Evolutionary conservation across 345 rosid genomes (phyloP).

Genomic region (Kernera saxatilis): DNA sequence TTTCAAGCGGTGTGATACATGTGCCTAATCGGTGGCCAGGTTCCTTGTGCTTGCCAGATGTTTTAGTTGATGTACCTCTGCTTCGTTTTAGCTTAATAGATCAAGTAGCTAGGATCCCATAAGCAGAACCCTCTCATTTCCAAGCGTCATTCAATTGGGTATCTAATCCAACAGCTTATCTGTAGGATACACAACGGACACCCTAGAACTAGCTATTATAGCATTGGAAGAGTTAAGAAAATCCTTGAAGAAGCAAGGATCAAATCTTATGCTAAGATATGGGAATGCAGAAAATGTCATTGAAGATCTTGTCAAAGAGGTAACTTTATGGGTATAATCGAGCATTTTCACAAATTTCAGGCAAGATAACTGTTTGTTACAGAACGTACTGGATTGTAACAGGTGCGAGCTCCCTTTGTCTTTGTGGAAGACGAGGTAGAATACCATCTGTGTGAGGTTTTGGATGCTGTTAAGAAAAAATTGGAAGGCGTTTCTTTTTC

Average conservation of each 20-base stretch:
- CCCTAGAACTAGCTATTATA: conserved; percentile 56
- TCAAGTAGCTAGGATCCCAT: neutral
- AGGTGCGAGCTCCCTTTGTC: conserved; percentile 59
- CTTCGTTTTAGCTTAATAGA: neutral
- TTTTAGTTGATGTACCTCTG: neutral
- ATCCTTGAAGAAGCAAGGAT: conserved; percentile 53
- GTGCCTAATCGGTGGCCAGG: too few species aligned
- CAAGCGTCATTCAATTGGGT: neutral
- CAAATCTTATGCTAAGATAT: conserved; percentile 71
- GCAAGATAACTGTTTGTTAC: neutral
- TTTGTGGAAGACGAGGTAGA: conserved; percentile 81
- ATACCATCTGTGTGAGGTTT: conserved; percentile 39
- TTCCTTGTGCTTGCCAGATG: too few species aligned
- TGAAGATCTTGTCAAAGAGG: conserved; percentile 57
- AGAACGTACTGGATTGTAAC: conserved; percentile 20
- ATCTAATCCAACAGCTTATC: conserved; percentile 2
- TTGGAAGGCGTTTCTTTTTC: conserved; percentile 21
- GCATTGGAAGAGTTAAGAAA: conserved; percentile 62
- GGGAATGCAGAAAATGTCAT: conserved; percentile 68
- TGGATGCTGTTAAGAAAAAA: conserved; percentile 38
- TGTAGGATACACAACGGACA: conserved; percentile 72
- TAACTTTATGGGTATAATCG: neutral
- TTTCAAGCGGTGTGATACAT: too few species aligned
- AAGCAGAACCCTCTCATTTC: neutral
- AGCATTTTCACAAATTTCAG: conserved; percentile 2